These are phyloP conservation scores for Tephrocybe sp. DNA, from an alignment of 768 basidiomycete species.

Conservation along the genomic window DNA sequence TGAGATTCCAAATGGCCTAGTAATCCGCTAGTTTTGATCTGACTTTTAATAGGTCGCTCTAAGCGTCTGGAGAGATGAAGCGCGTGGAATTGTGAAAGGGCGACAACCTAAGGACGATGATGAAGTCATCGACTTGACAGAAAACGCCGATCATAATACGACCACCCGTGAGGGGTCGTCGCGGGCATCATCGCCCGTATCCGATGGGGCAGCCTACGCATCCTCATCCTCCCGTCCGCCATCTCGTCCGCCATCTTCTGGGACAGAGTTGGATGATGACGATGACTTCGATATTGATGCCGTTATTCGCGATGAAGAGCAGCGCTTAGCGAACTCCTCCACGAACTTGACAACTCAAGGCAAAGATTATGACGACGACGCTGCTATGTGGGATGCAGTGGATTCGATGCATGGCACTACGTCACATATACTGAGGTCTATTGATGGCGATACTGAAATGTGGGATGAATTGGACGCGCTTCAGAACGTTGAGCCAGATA, in stretches of 20 bases:
- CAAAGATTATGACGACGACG: constrained; percentile 43
- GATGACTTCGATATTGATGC: constrained; percentile 55
- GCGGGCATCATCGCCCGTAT: constrained; percentile 18
- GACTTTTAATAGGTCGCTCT: constrained; percentile 53
- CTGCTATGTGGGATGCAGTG: constrained; percentile 71
- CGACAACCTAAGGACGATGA: constrained; percentile 21
- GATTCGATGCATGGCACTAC: constrained; percentile 35
- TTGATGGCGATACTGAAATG: constrained; percentile 20
- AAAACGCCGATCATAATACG: constrained; percentile 24
- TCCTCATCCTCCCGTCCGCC: constrained; percentile 33
- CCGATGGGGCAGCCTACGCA: constrained; percentile 28
- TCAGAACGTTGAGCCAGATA: too few relatives aligned
- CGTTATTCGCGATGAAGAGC: constrained; percentile 46
- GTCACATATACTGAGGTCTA: not conserved
- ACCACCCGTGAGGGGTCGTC: constrained; percentile 13
- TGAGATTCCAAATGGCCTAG: constrained; percentile 27
- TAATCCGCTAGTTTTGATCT: not conserved
- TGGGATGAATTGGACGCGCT: constrained; percentile 26
- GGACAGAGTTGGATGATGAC: constrained; percentile 36
- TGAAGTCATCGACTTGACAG: constrained; percentile 20
- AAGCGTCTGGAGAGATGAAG: constrained; percentile 79
- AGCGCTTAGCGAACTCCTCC: constrained; percentile 21
- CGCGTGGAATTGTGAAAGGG: constrained; percentile 32
- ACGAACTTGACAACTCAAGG: not conserved
- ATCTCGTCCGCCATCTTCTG: constrained; percentile 41